A percentile compares a stretch with the other conserved stretches of the same genome.
Conservation (phyloP, 352 stramenopile species). For the Phytopythium montanum region DNA sequence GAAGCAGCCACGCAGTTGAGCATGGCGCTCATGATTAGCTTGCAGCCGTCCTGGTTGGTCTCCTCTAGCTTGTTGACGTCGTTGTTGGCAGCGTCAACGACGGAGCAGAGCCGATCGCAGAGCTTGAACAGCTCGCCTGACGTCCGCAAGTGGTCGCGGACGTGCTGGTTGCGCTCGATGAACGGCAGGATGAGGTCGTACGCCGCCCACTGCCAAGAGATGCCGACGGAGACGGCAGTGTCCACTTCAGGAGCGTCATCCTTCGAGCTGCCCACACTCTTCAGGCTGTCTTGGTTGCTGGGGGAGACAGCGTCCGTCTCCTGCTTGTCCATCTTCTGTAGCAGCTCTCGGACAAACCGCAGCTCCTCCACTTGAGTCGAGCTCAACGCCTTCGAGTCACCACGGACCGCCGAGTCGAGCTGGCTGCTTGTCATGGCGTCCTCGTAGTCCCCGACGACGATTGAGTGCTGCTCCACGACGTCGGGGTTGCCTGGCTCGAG, state of each 20-base stretch:
- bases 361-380: slow-evolving; percentile 29
- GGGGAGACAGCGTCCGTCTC: neutral
- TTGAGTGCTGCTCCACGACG: slow-evolving; percentile 63
- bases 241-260: neutral
- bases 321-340: slow-evolving; percentile 41
- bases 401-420: slow-evolving; percentile 19
- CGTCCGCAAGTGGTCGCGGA: slow-evolving; percentile 49
- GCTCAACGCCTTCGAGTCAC: neutral
- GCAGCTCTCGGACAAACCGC: slow-evolving; percentile 37
- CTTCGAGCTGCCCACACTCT: neutral
- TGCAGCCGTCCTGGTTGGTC: neutral
- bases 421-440: slow-evolving; percentile 35
- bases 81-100: slow-evolving; percentile 6
- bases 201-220: slow-evolving; percentile 19
- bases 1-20: slow-evolving; percentile 37
- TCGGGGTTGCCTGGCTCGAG: slow-evolving; percentile 54
- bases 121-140: slow-evolving; percentile 47
- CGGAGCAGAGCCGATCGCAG: slow-evolving; percentile 24
- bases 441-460: slow-evolving; percentile 71
- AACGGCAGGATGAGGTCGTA: slow-evolving; percentile 55
- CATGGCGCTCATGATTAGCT: slow-evolving; percentile 35
- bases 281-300: neutral
- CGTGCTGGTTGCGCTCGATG: slow-evolving; percentile 41
- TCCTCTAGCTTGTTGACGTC: neutral
- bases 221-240: neutral